Evolutionary conservation across 176 grass and related monocot genomes (phyloP).

Genomic region (Triticum timopheevii): DNA sequence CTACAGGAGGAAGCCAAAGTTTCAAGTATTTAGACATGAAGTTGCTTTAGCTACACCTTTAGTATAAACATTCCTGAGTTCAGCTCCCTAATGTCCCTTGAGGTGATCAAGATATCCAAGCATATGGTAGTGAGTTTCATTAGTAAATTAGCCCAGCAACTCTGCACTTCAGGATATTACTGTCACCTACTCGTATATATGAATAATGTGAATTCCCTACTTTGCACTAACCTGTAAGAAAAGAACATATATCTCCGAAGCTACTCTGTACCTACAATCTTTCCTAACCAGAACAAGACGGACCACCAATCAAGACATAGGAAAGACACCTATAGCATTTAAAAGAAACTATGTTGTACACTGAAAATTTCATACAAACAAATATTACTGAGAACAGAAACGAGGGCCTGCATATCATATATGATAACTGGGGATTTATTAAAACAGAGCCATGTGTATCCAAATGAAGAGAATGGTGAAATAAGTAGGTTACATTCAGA

Average conservation of each 20-base stretch:
- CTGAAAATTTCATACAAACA: no score
- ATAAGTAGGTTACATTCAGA: no score
- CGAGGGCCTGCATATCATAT: no score
- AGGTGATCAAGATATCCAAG: not conserved
- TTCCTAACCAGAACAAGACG: not conserved
- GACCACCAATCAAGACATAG: no score
- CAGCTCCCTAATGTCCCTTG: not conserved
- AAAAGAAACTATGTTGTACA: no score
- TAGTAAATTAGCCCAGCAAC: not conserved
- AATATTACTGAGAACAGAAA: no score
- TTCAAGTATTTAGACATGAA: not conserved
- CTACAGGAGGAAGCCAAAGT: not conserved
- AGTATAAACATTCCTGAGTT: not conserved
- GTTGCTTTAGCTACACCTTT: not conserved
- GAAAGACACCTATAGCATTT: no score
- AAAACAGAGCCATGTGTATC: no score
- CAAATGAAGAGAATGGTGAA: no score
- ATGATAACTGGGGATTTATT: no score
- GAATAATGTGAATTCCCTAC: not conserved
- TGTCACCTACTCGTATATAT: not conserved
- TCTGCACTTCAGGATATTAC: not conserved
- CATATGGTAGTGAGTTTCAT: not conserved
- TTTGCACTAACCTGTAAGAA: not conserved
- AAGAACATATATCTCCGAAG: not conserved
- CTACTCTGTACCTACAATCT: not conserved